Percentiles rank a stretch among this genome's conserved stretches.
Evolutionary conservation across 2,329 filamentous ascomycete species (phyloP).

Genomic region (Thelonectria blattea): DNA sequence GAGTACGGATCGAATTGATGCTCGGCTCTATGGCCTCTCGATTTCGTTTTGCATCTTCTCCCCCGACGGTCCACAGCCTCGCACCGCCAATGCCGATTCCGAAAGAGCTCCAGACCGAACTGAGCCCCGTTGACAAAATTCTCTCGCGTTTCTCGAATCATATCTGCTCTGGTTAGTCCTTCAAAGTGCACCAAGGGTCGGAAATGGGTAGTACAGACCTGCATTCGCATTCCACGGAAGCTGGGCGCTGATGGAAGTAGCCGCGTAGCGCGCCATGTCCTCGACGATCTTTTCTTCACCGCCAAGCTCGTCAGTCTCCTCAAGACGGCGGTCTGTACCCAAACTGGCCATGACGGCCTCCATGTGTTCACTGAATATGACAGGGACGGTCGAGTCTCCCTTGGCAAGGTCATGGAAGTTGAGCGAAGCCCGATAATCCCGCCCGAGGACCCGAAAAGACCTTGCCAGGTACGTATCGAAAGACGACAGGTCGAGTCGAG

Average conservation of each 20-base stretch:
- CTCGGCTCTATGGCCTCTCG: not conserved
- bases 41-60: not conserved
- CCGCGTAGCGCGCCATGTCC: slow-evolving; percentile 6
- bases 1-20: slow-evolving; percentile 1
- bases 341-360: slow-evolving; percentile 2
- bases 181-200: not conserved
- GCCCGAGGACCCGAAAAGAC: slow-evolving; percentile 4
- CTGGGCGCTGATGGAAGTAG: slow-evolving; percentile 15
- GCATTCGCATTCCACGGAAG: not conserved
- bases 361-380: slow-evolving; percentile 15
- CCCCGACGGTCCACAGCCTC: not conserved
- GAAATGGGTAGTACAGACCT: not conserved
- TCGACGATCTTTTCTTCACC: slow-evolving; percentile 4
- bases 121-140: not conserved
- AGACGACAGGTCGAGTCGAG: slow-evolving; percentile 15
- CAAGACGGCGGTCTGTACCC: not conserved
- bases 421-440: slow-evolving; percentile 10
- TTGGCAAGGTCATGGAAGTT: slow-evolving; percentile 12
- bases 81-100: not conserved
- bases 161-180: not conserved
- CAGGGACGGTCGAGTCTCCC: slow-evolving; percentile 9
- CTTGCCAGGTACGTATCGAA: slow-evolving; percentile 13
- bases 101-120: not conserved
- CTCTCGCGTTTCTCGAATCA: not conserved
- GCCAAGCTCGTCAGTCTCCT: not conserved